phyloP scores from a whole-genome alignment of 2,329 filamentous ascomycete species.

The Claviceps pazoutovae region DNA sequence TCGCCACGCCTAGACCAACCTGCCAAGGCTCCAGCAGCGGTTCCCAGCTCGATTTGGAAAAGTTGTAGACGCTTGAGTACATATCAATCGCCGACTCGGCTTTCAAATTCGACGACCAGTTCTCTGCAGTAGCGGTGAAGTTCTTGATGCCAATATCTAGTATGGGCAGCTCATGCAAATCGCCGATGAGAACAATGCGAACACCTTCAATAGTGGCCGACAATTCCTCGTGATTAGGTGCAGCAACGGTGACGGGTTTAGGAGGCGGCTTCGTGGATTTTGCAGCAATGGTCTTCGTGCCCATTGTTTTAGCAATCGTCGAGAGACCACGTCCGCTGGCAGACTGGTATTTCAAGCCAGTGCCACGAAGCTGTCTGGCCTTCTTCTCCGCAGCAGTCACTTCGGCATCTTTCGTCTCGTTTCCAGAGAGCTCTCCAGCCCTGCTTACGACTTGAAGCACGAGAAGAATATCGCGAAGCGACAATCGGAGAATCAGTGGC shows the following conservation, averaged over 20 bases:
- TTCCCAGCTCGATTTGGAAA: conserved; percentile 97
- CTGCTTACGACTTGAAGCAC: conserved; percentile 85
- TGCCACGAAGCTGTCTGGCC: conserved; percentile 36
- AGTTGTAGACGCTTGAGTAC: conserved; percentile 96
- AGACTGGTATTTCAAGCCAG: conserved; percentile 39
- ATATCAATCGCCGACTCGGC: conserved; percentile 85
- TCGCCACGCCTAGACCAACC: conserved; percentile 78
- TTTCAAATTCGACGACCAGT: conserved; percentile 82
- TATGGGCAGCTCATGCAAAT: conserved; percentile 88
- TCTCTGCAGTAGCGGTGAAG: conserved; percentile 69
- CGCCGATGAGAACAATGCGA: conserved; percentile 85
- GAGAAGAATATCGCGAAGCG: conserved; percentile 84
- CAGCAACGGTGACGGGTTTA: conserved; percentile 5
- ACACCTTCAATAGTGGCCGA: conserved; percentile 78
- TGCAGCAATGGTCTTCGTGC: conserved; percentile 21
- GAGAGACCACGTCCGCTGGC: conserved; percentile 43
- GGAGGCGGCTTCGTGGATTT: conserved; percentile 13
- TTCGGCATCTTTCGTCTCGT: conserved; percentile 33
- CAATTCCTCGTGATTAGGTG: conserved; percentile 52
- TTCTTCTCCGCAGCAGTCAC: conserved; percentile 36
- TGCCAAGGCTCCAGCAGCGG: conserved; percentile 93
- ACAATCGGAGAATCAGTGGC: conserved; percentile 78
- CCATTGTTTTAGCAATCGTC: conserved; percentile 31
- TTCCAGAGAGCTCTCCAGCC: conserved; percentile 73
- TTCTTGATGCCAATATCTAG: conserved; percentile 87